Evolutionary conservation across 2,329 filamentous ascomycete species (phyloP).

Genomic region (Paramyrothecium sp.): DNA sequence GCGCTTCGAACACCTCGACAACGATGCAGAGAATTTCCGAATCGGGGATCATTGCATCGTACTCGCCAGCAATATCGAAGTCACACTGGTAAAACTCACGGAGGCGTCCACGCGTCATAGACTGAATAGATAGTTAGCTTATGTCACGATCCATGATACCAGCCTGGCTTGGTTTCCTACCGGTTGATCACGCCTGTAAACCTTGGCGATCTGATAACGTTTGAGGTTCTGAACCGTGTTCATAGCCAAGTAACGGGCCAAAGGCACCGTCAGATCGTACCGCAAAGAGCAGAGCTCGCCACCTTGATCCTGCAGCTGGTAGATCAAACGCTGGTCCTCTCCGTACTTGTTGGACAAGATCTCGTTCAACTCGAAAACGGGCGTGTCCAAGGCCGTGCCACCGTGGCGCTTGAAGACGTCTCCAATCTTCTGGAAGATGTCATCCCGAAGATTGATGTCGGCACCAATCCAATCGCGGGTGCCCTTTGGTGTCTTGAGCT

Average conservation of each 20-base stretch:
- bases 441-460: slow-evolving; percentile 78
- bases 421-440: slow-evolving; percentile 74
- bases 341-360: slow-evolving; percentile 89
- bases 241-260: slow-evolving; percentile 92
- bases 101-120: slow-evolving; percentile 89
- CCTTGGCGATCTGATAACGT: slow-evolving; percentile 93
- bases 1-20: slow-evolving; percentile 78
- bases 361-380: slow-evolving; percentile 83
- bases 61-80: slow-evolving; percentile 87
- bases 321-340: slow-evolving; percentile 90
- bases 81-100: slow-evolving; percentile 97
- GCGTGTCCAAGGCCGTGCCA: slow-evolving; percentile 75
- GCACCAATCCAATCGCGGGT: slow-evolving; percentile 64
- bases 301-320: slow-evolving; percentile 83
- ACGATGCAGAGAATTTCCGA: slow-evolving; percentile 85
- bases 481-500: slow-evolving; percentile 85
- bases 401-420: slow-evolving; percentile 83
- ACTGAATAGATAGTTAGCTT: not conserved
- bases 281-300: slow-evolving; percentile 73
- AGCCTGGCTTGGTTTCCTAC: not conserved
- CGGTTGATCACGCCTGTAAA: slow-evolving; percentile 50
- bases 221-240: slow-evolving; percentile 85
- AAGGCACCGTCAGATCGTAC: slow-evolving; percentile 86
- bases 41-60: slow-evolving; percentile 90
- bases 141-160: not conserved